These are phyloP conservation scores for Arachis hypogaea DNA, from an alignment of 306 rosid genomes.

Conservation along the genomic window DNA sequence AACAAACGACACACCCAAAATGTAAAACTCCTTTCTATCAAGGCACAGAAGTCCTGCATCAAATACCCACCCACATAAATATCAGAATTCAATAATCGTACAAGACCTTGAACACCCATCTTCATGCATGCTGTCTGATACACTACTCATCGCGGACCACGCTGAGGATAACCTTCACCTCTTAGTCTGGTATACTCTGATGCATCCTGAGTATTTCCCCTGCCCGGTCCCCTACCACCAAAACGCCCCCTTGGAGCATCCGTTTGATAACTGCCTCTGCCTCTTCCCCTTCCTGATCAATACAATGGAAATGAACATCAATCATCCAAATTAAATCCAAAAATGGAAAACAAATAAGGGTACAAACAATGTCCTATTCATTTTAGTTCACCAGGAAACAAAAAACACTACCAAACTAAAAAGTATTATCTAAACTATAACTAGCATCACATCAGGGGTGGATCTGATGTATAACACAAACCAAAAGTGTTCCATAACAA, in stretches of 20 bases:
- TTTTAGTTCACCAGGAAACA: conserved; percentile 3
- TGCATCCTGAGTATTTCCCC: conserved; percentile 65
- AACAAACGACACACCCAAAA: conserved; percentile 53
- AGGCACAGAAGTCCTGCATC: conserved; percentile 43
- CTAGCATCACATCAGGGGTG: background rate
- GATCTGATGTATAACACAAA: background rate
- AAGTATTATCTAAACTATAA: background rate
- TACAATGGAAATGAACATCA: conserved; percentile 34
- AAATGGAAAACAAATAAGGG: conserved; percentile 28
- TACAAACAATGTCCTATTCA: background rate
- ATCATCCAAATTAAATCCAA: background rate
- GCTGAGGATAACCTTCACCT: conserved; percentile 74
- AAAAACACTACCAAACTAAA: background rate
- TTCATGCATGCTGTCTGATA: conserved; percentile 25
- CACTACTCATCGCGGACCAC: conserved; percentile 65
- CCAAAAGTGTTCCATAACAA: background rate
- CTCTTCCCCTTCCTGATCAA: conserved; percentile 81
- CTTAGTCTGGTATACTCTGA: conserved; percentile 63
- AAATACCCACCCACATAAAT: conserved; percentile 42
- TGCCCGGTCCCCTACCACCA: conserved; percentile 64
- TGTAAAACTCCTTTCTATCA: conserved; percentile 43
- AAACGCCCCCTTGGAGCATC: conserved; percentile 80
- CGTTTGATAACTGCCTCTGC: conserved; percentile 65
- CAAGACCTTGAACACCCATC: conserved; percentile 23
- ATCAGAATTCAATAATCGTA: conserved; percentile 42